Conservation (phyloP, 2,329 filamentous ascomycete genomes). For the Berkeleyomyces basicola region DNA sequence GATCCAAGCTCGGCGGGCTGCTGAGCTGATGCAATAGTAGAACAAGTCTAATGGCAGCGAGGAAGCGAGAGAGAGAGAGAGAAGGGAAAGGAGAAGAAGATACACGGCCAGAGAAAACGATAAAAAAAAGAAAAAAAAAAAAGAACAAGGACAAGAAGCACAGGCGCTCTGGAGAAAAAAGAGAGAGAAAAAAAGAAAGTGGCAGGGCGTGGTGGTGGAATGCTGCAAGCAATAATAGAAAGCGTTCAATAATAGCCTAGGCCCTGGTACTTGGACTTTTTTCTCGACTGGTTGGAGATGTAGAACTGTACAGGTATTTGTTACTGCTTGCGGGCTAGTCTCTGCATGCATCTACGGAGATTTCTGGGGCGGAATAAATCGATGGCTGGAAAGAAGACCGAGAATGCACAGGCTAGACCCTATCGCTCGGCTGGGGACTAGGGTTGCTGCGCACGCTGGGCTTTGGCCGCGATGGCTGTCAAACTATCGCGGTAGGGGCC, state of each 20-base stretch:
- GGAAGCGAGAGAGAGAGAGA: neutral
- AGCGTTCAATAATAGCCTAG: no score
- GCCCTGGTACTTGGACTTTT: no score
- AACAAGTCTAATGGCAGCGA: neutral
- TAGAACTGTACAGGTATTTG: no score
- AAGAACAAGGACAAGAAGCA: neutral
- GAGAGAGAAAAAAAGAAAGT: neutral
- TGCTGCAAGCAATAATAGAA: neutral
- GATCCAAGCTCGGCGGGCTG: neutral
- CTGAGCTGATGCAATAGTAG: neutral
- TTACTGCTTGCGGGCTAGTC: no score
- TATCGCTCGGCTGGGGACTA: neutral
- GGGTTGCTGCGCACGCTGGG: neutral
- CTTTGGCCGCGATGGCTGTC: neutral
- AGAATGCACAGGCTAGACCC: neutral
- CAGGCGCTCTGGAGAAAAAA: neutral
- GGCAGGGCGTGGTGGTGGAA: neutral
- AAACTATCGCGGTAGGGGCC: no score
- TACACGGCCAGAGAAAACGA: neutral
- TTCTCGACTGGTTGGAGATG: no score
- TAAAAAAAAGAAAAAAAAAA: neutral
- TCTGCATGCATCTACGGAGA: no score
- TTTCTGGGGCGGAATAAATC: no score
- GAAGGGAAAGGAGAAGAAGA: neutral
- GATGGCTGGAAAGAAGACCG: no score